phyloP scores from a whole-genome alignment of 1,284 basidiomycete species.

The Erythrobasidium hasegawianum region DNA sequence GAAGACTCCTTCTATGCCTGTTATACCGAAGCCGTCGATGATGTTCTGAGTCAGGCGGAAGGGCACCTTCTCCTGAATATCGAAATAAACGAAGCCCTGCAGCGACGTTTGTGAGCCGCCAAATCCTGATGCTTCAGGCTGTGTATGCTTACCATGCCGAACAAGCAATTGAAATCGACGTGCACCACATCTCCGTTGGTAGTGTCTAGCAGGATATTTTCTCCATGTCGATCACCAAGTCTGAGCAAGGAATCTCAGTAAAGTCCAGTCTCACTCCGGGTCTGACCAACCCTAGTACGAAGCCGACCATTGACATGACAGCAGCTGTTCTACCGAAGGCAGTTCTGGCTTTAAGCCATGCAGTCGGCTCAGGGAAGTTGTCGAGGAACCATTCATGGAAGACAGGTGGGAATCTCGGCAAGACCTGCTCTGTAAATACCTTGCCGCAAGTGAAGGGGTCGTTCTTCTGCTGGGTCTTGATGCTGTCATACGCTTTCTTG shows the following conservation, averaged over 20 bases:
- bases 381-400: constrained; percentile 98
- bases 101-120: not conserved
- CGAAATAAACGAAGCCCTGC: constrained; percentile 53
- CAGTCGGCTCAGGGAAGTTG: constrained; percentile 92
- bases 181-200: constrained; percentile 89
- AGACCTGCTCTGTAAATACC: constrained; percentile 61
- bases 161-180: constrained; percentile 97
- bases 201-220: constrained; percentile 91
- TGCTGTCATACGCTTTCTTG: constrained; percentile 55
- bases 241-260: constrained; percentile 52
- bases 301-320: constrained; percentile 99
- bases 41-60: constrained; percentile 95
- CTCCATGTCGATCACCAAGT: constrained; percentile 93
- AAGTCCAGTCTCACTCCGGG: not conserved
- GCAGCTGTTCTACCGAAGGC: constrained; percentile 85
- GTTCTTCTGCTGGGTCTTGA: constrained; percentile 53
- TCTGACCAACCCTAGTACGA: constrained; percentile 76
- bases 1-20: constrained; percentile 90
- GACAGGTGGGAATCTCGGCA: constrained; percentile 71
- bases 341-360: constrained; percentile 85
- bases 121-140: too few relatives aligned
- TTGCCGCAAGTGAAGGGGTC: constrained; percentile 56
- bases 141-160: constrained; percentile 68
- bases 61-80: constrained; percentile 87
- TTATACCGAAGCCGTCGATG: constrained; percentile 88